A percentile compares a stretch with the other conserved stretches of the same genome.
These are phyloP conservation scores for Saksenaea vasiformis DNA, from an alignment of 371 early-diverging fungal species.

Conservation along the genomic window DNA sequence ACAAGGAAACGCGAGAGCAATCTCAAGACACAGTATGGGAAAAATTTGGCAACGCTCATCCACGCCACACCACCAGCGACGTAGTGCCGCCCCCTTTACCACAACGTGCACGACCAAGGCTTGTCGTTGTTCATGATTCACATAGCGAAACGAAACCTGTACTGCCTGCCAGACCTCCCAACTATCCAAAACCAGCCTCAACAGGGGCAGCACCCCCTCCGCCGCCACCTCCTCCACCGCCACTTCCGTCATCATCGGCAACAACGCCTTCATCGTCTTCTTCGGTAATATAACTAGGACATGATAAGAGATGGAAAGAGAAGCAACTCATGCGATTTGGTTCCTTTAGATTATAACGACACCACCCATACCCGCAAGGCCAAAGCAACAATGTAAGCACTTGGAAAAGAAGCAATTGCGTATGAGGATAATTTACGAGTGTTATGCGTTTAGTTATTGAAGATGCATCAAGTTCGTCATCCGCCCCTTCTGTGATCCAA, in stretches of 20 bases:
- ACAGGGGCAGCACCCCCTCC: background rate
- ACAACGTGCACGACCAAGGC: constrained; percentile 19
- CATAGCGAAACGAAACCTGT: constrained; percentile 8
- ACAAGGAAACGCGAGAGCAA: constrained; percentile 64
- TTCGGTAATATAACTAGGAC: background rate
- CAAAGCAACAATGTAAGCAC: background rate
- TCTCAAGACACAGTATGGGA: constrained; percentile 80
- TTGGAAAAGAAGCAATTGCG: background rate
- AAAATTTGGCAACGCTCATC: constrained; percentile 75
- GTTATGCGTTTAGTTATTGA: too few species aligned
- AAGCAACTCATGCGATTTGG: background rate
- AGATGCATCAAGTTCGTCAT: too few species aligned
- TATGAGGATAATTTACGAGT: too few species aligned
- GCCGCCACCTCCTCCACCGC: background rate
- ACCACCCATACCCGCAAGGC: background rate
- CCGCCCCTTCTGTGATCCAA: too few species aligned
- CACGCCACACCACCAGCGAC: constrained; percentile 20
- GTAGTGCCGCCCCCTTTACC: constrained; percentile 24
- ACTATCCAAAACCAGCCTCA: background rate
- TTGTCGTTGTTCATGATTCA: constrained; percentile 16
- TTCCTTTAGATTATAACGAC: background rate
- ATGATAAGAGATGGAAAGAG: background rate
- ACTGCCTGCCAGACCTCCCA: constrained; percentile 21
- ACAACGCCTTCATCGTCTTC: background rate
- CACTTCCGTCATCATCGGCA: background rate